These are phyloP conservation scores for Anacardium occidentale DNA, from an alignment of 345 rosid species.

Conservation along the genomic window DNA sequence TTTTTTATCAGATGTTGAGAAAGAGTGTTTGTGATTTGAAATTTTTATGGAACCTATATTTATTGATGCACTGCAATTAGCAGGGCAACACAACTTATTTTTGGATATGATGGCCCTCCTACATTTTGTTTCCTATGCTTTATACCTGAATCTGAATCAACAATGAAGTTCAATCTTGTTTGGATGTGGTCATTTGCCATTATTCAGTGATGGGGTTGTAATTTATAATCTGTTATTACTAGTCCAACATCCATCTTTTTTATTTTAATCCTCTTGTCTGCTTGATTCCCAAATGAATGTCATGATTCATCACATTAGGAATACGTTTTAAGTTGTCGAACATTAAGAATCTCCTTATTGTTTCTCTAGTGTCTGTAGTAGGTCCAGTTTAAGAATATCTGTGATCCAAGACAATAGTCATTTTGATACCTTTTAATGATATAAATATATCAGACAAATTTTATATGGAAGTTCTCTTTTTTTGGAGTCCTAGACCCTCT, in stretches of 20 bases:
- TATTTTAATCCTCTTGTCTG: neutral
- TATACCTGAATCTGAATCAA: too few species aligned
- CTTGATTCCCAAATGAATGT: neutral
- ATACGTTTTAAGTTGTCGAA: neutral
- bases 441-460: too few species aligned
- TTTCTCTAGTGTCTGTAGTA: neutral
- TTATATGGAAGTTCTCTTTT: too few species aligned
- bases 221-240: neutral
- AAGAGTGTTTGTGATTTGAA: conserved; percentile 16
- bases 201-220: too few species aligned
- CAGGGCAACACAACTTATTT: neutral
- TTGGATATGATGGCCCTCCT: neutral
- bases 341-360: neutral
- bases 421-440: too few species aligned
- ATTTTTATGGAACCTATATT: neutral
- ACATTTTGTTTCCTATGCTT: neutral
- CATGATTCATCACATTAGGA: neutral
- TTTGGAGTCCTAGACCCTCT: too few species aligned
- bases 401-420: too few species aligned
- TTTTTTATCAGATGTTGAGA: conserved; percentile 17
- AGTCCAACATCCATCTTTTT: neutral
- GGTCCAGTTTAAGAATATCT: too few species aligned
- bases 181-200: neutral
- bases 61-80: neutral
- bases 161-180: neutral